These are phyloP conservation scores for Vachellia pachyceras DNA, from an alignment of 306 rosid species.

Conservation along the genomic window DNA sequence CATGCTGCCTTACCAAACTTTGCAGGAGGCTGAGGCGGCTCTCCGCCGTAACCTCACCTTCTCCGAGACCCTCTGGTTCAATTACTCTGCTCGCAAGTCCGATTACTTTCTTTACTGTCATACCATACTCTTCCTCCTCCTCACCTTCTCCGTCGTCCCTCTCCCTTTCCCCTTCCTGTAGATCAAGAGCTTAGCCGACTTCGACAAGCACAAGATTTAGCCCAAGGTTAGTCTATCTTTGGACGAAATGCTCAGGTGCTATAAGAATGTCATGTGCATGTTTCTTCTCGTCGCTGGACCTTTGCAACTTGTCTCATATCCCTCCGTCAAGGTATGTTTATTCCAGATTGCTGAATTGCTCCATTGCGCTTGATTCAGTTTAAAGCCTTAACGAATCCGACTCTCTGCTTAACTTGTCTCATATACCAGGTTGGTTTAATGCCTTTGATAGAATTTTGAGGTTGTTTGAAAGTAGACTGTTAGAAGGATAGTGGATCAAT, in stretches of 20 bases:
- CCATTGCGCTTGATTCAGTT: not conserved
- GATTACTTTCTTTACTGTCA: constrained; percentile 81
- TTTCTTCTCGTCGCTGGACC: constrained; percentile 66
- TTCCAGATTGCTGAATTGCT: not conserved
- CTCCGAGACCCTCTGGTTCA: constrained; percentile 77
- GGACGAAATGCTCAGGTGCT: constrained; percentile 61
- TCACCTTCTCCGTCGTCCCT: constrained; percentile 67
- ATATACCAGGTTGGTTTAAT: no score
- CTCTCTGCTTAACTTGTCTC: not conserved
- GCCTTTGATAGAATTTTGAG: not conserved
- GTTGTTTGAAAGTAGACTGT: constrained; percentile 24
- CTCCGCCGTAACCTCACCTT: constrained; percentile 68
- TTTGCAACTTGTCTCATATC: constrained; percentile 73
- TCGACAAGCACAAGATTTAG: constrained; percentile 72
- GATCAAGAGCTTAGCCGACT: constrained; percentile 43
- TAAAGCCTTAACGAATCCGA: not conserved
- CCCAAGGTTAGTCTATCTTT: constrained; percentile 60
- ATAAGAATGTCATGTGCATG: constrained; percentile 61
- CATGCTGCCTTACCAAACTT: constrained; percentile 56
- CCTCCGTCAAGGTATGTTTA: constrained; percentile 59
- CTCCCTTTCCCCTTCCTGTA: constrained; percentile 63
- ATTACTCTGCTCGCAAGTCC: constrained; percentile 71
- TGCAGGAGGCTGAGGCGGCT: constrained; percentile 54
- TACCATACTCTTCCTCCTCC: constrained; percentile 67
- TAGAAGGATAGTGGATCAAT: constrained; percentile 13